Base-by-base conservation (phyloP, 441 rosid genomes). In the Populus hybrid region DNA sequence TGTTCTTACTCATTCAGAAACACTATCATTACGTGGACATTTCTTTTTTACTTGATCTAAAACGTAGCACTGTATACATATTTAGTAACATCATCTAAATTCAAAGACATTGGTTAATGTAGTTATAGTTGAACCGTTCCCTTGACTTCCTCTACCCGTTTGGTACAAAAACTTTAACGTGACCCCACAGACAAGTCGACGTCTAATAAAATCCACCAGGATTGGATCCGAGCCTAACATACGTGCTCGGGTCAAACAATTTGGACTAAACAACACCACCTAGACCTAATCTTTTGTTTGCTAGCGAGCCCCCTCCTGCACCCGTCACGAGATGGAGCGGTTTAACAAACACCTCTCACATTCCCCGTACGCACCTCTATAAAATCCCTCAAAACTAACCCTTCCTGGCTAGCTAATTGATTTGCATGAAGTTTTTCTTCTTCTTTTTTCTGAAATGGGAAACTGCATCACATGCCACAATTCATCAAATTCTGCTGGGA, bases 281-380 rank as follows among this genome's bases (percentile, higher is more conserved):
- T 61, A 18, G 46, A 83, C 84, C 86, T 76, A 85, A 74, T 75
- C 57, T 36, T 66, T 69, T 53, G 61, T 75, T 69, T 70, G 61
- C 72, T 69, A 83, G 86, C 88, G 63, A 83, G 83, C 87, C 89
- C 89, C 85, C 86, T 87, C 71, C 82, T 64, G 79, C 35, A 59
- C 24, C 61, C 68, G 35, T 86, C 85, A 78, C 85, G 72, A 78
- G 89, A 90, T 90, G 98, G 92, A 89, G 85, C 92, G 81, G 95
- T 88, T 90, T 87, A 89, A 91, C 98, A 77, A 92, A 91, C 92
- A 75, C 78, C 79, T 66, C 67, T 77, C 30, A 68, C 82, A 26
- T 77, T 72, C 71, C 74, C 74, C 77, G 67, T 32, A 10, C 35
- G 20, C 53, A 8, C 30, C 24, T 30, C 28, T 50, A 42, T 70